Evolutionary conservation across 2,329 filamentous ascomycete genomes (phyloP).

Genomic region (Hypomyces rosellus): DNA sequence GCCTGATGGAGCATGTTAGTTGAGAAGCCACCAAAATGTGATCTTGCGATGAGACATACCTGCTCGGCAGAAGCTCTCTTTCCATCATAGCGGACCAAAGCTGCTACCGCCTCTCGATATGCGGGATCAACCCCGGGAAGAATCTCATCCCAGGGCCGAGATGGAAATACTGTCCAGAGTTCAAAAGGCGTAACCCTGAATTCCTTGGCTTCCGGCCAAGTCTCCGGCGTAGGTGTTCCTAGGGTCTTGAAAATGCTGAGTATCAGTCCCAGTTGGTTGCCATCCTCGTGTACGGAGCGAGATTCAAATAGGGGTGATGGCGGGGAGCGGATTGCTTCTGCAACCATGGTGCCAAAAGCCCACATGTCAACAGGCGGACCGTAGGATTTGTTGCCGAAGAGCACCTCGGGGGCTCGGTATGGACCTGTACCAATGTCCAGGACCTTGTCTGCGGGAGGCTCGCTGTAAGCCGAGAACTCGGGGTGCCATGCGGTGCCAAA

Average conservation of each 20-base stretch:
- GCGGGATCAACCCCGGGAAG: slow-evolving; percentile 53
- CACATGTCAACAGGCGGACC: slow-evolving; percentile 74
- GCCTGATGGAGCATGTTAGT: slow-evolving; percentile 15
- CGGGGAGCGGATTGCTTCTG: slow-evolving; percentile 58
- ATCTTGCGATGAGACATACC: slow-evolving; percentile 18
- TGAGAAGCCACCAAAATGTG: background rate
- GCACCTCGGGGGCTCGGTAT: slow-evolving; percentile 82
- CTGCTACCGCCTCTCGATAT: slow-evolving; percentile 59
- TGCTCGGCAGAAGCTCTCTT: slow-evolving; percentile 57
- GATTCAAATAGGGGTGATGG: slow-evolving; percentile 73
- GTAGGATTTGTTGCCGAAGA: slow-evolving; percentile 79
- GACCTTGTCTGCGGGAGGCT: slow-evolving; percentile 67
- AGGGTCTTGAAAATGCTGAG: slow-evolving; percentile 87
- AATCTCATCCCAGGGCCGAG: slow-evolving; percentile 61
- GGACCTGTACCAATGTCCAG: slow-evolving; percentile 90
- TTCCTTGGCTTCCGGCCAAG: slow-evolving; percentile 71
- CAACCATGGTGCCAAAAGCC: slow-evolving; percentile 77
- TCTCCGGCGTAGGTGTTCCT: slow-evolving; percentile 73
- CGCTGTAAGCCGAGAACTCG: slow-evolving; percentile 48
- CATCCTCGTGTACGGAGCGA: slow-evolving; percentile 64
- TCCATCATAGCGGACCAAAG: slow-evolving; percentile 67
- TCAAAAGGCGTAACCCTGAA: slow-evolving; percentile 79
- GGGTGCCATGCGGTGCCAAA: slow-evolving; percentile 89
- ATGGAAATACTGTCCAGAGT: slow-evolving; percentile 73
- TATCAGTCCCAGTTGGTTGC: slow-evolving; percentile 86